Conservation (phyloP, 1,284 basidiomycete species). For the Fistulinella cinereoalba region DNA sequence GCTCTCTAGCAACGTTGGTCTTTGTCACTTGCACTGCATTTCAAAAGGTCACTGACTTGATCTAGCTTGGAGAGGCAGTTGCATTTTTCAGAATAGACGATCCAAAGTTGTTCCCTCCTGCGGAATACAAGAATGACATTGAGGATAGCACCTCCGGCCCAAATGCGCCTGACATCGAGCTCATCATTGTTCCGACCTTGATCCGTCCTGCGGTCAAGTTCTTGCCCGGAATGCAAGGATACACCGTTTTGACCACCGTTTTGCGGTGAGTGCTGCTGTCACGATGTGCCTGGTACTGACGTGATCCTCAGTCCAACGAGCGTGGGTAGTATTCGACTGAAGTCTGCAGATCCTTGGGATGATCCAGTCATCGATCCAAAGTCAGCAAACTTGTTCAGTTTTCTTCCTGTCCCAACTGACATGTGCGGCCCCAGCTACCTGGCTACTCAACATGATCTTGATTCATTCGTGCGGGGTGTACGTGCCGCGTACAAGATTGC, state of each 20-base stretch:
- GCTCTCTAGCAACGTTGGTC: constrained; percentile 53
- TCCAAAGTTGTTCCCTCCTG: constrained; percentile 46
- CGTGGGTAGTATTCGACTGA: constrained; percentile 39
- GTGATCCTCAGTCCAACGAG: constrained; percentile 40
- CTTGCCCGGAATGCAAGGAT: constrained; percentile 14
- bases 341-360: constrained; percentile 41
- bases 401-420: neutral
- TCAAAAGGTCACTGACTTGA: constrained; percentile 1
- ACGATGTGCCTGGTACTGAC: neutral
- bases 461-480: constrained; percentile 52
- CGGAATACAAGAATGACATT: constrained; percentile 39
- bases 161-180: constrained; percentile 59
- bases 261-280: constrained; percentile 20
- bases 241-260: constrained; percentile 16
- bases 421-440: constrained; percentile 55
- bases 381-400: constrained; percentile 22
- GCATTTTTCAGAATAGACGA: constrained; percentile 59
- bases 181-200: constrained; percentile 49
- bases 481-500: constrained; percentile 50
- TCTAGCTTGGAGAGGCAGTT: constrained; percentile 54
- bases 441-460: constrained; percentile 51
- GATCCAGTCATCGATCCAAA: constrained; percentile 45
- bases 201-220: neutral
- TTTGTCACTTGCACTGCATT: neutral
- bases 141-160: constrained; percentile 54